A percentile compares a stretch with the other conserved stretches of the same genome.
phyloP scores from a whole-genome alignment of 2,329 filamentous ascomycete genomes.

The Alternaria dauci region DNA sequence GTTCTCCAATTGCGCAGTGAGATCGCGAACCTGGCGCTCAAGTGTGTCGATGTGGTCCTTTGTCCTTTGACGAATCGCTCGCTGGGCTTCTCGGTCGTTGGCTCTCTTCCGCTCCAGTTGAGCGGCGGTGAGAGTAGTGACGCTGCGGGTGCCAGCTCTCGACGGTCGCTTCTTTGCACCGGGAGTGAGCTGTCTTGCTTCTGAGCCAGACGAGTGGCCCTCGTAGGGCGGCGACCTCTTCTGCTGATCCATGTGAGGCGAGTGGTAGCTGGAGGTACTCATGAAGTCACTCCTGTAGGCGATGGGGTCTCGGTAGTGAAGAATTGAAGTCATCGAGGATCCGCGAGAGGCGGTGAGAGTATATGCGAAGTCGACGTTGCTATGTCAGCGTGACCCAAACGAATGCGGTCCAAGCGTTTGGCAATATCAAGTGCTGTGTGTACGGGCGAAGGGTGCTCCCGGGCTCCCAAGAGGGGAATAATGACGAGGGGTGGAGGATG shows the following conservation, averaged over 20 bases:
- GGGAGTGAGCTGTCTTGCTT: slow-evolving; percentile 48
- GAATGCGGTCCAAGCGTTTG: slow-evolving; percentile 38
- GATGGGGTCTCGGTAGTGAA: slow-evolving; percentile 50
- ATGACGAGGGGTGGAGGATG: slow-evolving; percentile 36
- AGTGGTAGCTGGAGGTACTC: slow-evolving; percentile 46
- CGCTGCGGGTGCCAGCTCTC: slow-evolving; percentile 65
- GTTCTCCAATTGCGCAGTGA: slow-evolving; percentile 58
- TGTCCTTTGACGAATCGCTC: slow-evolving; percentile 66
- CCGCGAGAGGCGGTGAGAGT: slow-evolving; percentile 46
- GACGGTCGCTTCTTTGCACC: slow-evolving; percentile 59
- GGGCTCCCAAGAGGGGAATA: slow-evolving; percentile 30
- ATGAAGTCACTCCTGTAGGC: slow-evolving; percentile 52
- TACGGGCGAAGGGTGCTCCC: slow-evolving; percentile 37
- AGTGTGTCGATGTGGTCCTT: slow-evolving; percentile 67
- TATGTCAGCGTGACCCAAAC: slow-evolving; percentile 44
- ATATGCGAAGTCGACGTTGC: slow-evolving; percentile 41
- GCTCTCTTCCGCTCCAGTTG: slow-evolving; percentile 68
- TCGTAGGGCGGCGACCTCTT: slow-evolving; percentile 51
- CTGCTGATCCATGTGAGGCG: slow-evolving; percentile 47
- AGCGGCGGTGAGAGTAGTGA: slow-evolving; percentile 64
- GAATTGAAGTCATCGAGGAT: slow-evolving; percentile 54
- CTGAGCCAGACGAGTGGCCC: slow-evolving; percentile 51
- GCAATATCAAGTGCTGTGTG: slow-evolving; percentile 29
- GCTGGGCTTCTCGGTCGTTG: slow-evolving; percentile 68
- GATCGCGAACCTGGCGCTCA: slow-evolving; percentile 63